phyloP scores from a whole-genome alignment of 768 basidiomycete genomes.

The Gelatoporia subvermispora region DNA sequence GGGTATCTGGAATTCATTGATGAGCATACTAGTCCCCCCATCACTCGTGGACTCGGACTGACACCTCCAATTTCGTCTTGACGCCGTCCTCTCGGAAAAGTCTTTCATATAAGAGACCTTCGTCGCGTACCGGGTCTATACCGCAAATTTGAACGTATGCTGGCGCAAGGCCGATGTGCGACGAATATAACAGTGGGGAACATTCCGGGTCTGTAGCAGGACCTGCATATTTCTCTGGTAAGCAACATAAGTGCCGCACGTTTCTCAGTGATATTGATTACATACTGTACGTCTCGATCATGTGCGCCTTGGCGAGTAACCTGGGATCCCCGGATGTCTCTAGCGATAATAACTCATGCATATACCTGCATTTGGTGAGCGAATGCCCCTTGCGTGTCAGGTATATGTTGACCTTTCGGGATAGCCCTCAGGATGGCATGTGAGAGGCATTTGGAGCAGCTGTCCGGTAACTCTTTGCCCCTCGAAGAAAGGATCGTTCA shows the following conservation, averaged over 20 bases:
- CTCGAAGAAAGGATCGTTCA: slow-evolving; percentile 17
- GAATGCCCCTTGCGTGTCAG: neutral
- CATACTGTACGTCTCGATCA: too few species aligned
- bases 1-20: slow-evolving; percentile 17
- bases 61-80: slow-evolving; percentile 18
- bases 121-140: slow-evolving; percentile 24
- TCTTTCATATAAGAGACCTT: slow-evolving; percentile 22
- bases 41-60: neutral
- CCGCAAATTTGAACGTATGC: slow-evolving; percentile 21
- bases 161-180: slow-evolving; percentile 17
- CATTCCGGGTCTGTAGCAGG: slow-evolving; percentile 6
- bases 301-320: too few species aligned
- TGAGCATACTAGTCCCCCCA: neutral
- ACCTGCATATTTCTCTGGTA: neutral
- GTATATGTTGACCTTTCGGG: slow-evolving; percentile 4
- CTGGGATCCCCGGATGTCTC: slow-evolving; percentile 15
- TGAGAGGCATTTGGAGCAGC: slow-evolving; percentile 17
- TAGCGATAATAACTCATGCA: slow-evolving; percentile 15
- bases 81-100: slow-evolving; percentile 19
- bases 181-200: slow-evolving; percentile 16
- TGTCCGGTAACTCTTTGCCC: slow-evolving; percentile 18
- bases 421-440: slow-evolving; percentile 10
- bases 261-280: too few species aligned
- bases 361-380: slow-evolving; percentile 8
- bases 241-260: too few species aligned